Base-by-base conservation (phyloP, 1,284 basidiomycete species). In the Phaffia rhodozyma region DNA sequence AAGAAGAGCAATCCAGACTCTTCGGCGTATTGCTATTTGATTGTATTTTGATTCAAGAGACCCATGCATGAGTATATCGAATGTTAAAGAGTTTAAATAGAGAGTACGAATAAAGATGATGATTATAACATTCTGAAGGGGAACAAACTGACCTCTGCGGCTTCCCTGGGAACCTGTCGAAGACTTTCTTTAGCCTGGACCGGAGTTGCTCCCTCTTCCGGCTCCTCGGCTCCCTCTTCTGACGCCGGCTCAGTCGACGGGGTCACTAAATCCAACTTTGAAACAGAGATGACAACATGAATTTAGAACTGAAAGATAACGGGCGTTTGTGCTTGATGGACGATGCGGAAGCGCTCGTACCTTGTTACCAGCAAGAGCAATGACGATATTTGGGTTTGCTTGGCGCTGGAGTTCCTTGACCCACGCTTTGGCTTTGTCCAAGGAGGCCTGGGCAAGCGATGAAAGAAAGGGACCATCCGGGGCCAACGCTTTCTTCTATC, bases 341-440 rank as follows among this genome's bases (percentile, higher is more conserved):
- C 23, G 5, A 50, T 48, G 16, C 16, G 56, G 9, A 60, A 25
- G 3, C 32, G 16, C 4, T 68, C 77, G 67, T 58, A 78, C 82
- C 78, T 97, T 96, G 82, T 96, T 96, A 51, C 92, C 92, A 16
- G 89, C 89, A 57, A 97, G 84, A 11, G 92, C 92, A 72, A 98
- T 98, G 72, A 98, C 92, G 74, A 98, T 97, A 77, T 97, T 97
- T 48, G 94, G 93, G 76, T 96, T 97, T 49, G 96, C 94, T 75
- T 99, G 94, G 68, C 96, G 85, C 77, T 99, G 96, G 30, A 99
- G 82, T 78, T 99, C 94, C 80, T 97, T 98, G 68, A 99, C 93
- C 94, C 94, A 99, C 47, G 91, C 92, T 80, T 99, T 98, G 66
- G 94, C 94, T 77, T 98, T 98, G 76, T 99, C 96, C 67, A 98